Evolutionary conservation across 495 filamentous ascomycete species (phyloP).

Genomic region (Sabuloglossum arenarium): DNA sequence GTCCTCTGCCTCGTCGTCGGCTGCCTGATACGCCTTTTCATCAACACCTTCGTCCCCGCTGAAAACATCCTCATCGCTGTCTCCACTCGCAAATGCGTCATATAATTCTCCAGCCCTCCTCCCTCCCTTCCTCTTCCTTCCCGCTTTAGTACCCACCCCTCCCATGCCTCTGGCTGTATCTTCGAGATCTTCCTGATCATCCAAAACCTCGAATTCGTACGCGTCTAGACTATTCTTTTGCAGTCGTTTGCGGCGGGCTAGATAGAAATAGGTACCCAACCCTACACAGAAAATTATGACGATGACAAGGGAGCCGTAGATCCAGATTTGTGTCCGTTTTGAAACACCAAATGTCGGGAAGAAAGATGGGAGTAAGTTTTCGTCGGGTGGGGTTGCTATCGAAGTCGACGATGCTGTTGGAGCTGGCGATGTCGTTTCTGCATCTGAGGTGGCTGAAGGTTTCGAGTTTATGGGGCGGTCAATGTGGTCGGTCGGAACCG

Average conservation of each 20-base stretch:
- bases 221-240: conserved; percentile 58
- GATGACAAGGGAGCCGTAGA: conserved; percentile 66
- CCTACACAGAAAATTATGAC: conserved; percentile 71
- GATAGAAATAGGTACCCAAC: conserved; percentile 57
- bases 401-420: conserved; percentile 15
- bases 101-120: conserved; percentile 62
- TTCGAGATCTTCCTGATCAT: conserved; percentile 57
- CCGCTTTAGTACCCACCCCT: conserved; percentile 15
- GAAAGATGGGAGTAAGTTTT: conserved; percentile 64
- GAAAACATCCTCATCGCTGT: conserved; percentile 49
- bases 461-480: conserved; percentile 55
- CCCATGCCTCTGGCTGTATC: conserved; percentile 20
- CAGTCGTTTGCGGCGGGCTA: conserved; percentile 54
- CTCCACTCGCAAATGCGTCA: conserved; percentile 64
- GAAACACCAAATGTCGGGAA: conserved; percentile 91
- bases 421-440: conserved; percentile 11
- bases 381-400: conserved; percentile 19
- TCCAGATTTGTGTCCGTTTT: conserved; percentile 81
- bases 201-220: conserved; percentile 88
- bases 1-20: conserved; percentile 2
- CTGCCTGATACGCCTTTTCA: conserved; percentile 15
- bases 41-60: conserved; percentile 32
- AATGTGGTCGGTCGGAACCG: conserved; percentile 45
- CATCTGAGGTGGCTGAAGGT: conserved; percentile 20
- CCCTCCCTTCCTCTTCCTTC: conserved; percentile 10